Evolutionary conservation across 2,329 filamentous ascomycete species (phyloP), one percentile per base, ranked within the genome.

Genomic region (Aureobasidium sp.): DNA sequence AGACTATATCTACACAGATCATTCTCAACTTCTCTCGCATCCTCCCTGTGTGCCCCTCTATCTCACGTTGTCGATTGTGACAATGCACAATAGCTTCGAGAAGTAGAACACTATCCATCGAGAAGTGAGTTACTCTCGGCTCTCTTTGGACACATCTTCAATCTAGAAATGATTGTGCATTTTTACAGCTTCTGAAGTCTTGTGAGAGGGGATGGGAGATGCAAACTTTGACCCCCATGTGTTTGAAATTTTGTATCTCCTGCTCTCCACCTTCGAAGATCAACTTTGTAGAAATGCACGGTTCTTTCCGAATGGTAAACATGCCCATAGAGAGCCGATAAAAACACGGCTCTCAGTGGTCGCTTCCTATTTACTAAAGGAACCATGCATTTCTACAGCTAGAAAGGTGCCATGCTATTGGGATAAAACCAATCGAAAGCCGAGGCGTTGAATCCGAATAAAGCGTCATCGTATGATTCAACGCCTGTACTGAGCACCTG

Each of bases 391-490:
- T 25, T 44, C n/a, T 3, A n/a, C 7, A n/a, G 37, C 37, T 41
- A 16, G 3, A 30, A 11, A 37, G 21, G 21, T 21, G 21, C 21
- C 21, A 41, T 42, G 21, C 21, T 32, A 34, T 30, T 55, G 6
- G 51, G 53, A 37, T 57, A 57, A 8, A 45, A 34, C 53, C 54
- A 64, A 30, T 66, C 64, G 29, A 64, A 66, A 36, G 65, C 64
- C 2, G 70, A 71, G 10, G 70, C 68, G 63, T 73, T 72, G 48
- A 73, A 72, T 1, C 71, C 70, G 61, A 73, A 73, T 27, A 73
- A 58, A 63, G 69, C 68, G 62, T 73, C 69, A 51, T 72, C 70
- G 45, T 67, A 69, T 9, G 50, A 27, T 5, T 54, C 37, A 13
- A 65, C 41, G 7, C 32, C 48, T 7, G 59, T 61, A 41, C 53